Evolutionary conservation across 1,284 basidiomycete genomes (phyloP).

Genomic region (Naganishia cerealis): DNA sequence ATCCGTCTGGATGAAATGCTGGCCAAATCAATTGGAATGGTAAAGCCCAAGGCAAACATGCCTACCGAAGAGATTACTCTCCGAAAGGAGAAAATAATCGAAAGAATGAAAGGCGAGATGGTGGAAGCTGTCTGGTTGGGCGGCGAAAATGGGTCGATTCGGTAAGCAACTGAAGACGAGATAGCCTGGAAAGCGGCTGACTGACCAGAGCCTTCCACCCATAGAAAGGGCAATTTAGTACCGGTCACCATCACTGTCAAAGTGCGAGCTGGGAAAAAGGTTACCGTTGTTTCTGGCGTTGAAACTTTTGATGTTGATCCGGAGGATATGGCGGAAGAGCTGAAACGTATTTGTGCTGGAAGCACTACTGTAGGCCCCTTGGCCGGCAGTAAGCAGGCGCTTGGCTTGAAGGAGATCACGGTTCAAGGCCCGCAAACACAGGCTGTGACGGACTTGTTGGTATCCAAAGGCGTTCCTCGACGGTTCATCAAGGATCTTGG

Average conservation of each 20-base stretch:
- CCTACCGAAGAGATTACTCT: conserved; percentile 16
- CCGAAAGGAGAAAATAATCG: conserved; percentile 14
- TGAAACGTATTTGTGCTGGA: conserved; percentile 72
- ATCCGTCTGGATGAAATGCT: conserved; percentile 68
- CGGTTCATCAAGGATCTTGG: conserved; percentile 65
- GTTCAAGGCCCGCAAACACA: conserved; percentile 78
- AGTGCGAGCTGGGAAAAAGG: conserved; percentile 71
- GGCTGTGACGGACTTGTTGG: conserved; percentile 65
- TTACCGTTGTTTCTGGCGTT: conserved; percentile 72
- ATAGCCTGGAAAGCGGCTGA: conserved; percentile 11
- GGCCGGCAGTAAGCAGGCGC: conserved; percentile 48
- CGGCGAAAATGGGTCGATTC: conserved; percentile 55
- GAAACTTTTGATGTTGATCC: conserved; percentile 71
- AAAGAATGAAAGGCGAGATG: conserved; percentile 63
- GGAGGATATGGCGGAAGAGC: conserved; percentile 74
- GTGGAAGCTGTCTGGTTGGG: conserved; percentile 68
- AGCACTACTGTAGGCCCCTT: conserved; percentile 61
- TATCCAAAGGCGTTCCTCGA: conserved; percentile 71
- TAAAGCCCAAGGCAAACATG: conserved; percentile 59
- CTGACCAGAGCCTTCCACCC: conserved; percentile 23
- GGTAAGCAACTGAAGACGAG: conserved; percentile 45
- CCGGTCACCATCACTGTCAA: conserved; percentile 70
- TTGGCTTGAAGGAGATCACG: conserved; percentile 63
- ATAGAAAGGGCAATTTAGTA: conserved; percentile 71
- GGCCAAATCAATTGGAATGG: conserved; percentile 58